Evolutionary conservation across 2,329 filamentous ascomycete genomes (phyloP).

Genomic region (Venturia nashicola): DNA sequence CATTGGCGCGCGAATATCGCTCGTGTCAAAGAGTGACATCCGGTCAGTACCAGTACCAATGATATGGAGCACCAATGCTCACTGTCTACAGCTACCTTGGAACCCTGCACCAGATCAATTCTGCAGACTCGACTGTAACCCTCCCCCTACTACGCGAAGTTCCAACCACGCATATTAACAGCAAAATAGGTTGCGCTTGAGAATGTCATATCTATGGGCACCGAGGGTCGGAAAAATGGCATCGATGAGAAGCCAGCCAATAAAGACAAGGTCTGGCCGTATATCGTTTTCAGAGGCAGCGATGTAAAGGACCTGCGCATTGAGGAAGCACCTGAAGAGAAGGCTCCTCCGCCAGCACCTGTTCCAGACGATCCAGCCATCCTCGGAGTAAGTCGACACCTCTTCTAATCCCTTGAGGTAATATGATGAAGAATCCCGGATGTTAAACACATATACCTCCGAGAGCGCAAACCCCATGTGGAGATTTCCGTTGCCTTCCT

Average conservation of each 20-base stretch:
- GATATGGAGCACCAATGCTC: background rate
- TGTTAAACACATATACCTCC: conserved; percentile 80
- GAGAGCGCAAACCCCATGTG: conserved; percentile 92
- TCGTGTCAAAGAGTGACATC: conserved; percentile 96
- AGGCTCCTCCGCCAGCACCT: conserved; percentile 56
- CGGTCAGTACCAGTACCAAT: conserved; percentile 48
- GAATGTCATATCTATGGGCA: conserved; percentile 88
- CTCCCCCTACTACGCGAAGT: background rate
- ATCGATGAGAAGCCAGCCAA: conserved; percentile 56
- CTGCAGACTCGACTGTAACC: conserved; percentile 65
- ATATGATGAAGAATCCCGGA: conserved; percentile 95
- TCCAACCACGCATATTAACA: background rate
- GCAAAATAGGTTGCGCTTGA: conserved; percentile 65
- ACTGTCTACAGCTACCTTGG: conserved; percentile 71
- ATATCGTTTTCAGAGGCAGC: conserved; percentile 95
- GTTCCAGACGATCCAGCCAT: conserved; percentile 94
- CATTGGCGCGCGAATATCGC: conserved; percentile 74
- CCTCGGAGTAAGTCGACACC: conserved; percentile 67
- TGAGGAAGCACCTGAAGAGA: conserved; percentile 63
- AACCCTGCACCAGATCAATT: conserved; percentile 94
- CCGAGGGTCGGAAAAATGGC: conserved; percentile 73
- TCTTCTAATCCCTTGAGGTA: conserved; percentile 14
- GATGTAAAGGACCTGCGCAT: conserved; percentile 98
- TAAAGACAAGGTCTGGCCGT: conserved; percentile 87
- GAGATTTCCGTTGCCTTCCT: conserved; percentile 99